Conservation (phyloP, 768 basidiomycete genomes). For the Tylopilus rubrobrunneus region DNA sequence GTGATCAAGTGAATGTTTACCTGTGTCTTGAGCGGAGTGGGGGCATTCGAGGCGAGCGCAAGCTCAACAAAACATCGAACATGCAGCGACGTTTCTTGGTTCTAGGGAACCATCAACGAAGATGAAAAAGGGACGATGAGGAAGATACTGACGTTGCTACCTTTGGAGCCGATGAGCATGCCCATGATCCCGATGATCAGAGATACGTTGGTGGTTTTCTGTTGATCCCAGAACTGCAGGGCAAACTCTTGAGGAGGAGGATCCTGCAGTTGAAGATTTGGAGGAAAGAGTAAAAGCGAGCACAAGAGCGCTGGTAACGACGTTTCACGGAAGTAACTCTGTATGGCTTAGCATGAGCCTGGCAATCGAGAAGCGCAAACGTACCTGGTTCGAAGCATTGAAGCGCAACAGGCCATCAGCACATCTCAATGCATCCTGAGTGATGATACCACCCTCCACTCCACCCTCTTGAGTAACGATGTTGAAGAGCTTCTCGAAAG, state of each 20-base stretch:
- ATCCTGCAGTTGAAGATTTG: conserved; percentile 52
- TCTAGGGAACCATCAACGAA: conserved; percentile 33
- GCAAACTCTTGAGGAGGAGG: conserved; percentile 84
- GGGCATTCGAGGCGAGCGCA: conserved; percentile 91
- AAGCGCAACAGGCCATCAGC: conserved; percentile 85
- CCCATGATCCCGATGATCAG: conserved; percentile 83
- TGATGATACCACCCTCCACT: conserved; percentile 83
- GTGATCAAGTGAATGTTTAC: conserved; percentile 34
- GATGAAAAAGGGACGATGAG: background rate
- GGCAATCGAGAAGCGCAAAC: conserved; percentile 8
- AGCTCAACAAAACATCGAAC: conserved; percentile 83
- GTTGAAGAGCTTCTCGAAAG: conserved; percentile 92
- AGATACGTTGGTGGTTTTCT: conserved; percentile 78
- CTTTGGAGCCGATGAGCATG: conserved; percentile 76
- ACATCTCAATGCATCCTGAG: conserved; percentile 81
- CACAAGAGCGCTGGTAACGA: conserved; percentile 64
- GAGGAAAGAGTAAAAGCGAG: conserved; percentile 68
- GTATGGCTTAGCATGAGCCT: conserved; percentile 15
- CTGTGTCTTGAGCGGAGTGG: conserved; percentile 82
- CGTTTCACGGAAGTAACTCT: conserved; percentile 98
- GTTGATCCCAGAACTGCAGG: conserved; percentile 93
- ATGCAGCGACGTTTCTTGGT: conserved; percentile 53
- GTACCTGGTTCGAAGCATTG: conserved; percentile 92
- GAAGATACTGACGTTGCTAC: conserved; percentile 47
- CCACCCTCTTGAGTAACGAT: conserved; percentile 87